Base-by-base conservation (phyloP, 2,329 filamentous ascomycete genomes). In the Chaetomiaceae sp. region DNA sequence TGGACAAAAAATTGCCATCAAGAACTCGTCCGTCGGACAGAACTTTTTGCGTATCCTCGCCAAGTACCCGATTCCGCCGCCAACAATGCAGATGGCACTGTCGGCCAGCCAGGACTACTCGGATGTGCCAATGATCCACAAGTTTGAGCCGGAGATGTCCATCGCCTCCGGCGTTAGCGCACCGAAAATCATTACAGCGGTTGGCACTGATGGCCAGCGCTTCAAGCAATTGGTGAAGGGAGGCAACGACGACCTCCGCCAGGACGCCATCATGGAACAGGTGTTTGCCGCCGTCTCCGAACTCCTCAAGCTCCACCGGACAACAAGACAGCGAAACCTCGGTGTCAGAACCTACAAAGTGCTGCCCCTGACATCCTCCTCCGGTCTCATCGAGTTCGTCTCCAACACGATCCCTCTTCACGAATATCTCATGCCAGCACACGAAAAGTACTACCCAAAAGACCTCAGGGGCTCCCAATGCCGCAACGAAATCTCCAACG, bases 251-350 rank as follows among this genome's bases (percentile, higher is more conserved):
- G 92, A 99, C 66, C 79, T 99, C 11, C 87, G 95, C 8, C 94
- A 99, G 73, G 94, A 99, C 65, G 90, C 92, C 40, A 99, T 84
- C 75, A 99, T 99, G 95, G 95, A 99, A 70, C 94, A 99, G 71
- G 94, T 99, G 1, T 99, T 99, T 67, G 89, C 91, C 54, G 90
- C 95, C 70, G 94, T 96, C 20, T 97, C 90, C 53, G 88, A 89
- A 47, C 81, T 99, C 20, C 76, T 99, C 23, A 88, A 89, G 66
- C 85, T 89, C 44, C 90, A 97, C 68, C 85, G 89, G 51, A 81
- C 85, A 11, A 96, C 94, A 2, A 86, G 90, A 34, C 90, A 96
- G 65, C 86, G 94, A 5, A 89, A 89, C 58, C 77, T 99, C 10
- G 89, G 87, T 8, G 95, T 99, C 65, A 81, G 95, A 53, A 97